These are phyloP conservation scores for Periconia sp. DNA, from an alignment of 2,329 filamentous ascomycete species.

Conservation along the genomic window DNA sequence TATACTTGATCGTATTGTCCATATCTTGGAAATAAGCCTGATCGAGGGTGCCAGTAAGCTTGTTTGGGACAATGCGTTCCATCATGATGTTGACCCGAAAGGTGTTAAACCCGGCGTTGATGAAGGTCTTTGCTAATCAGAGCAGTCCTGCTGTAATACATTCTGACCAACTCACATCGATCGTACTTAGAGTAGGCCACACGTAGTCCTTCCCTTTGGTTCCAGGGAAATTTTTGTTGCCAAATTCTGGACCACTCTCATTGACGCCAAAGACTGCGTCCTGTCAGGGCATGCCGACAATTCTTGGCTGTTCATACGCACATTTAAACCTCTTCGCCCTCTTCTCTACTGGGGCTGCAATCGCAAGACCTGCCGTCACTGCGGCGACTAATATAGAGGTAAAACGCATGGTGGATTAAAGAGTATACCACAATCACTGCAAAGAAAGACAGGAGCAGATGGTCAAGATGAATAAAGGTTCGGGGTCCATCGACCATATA, in stretches of 20 bases:
- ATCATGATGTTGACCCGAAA: constrained; percentile 49
- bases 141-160: too few species aligned
- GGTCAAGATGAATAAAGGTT: constrained; percentile 3
- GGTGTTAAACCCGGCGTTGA: constrained; percentile 2
- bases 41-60: constrained; percentile 54
- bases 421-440: constrained; percentile 12
- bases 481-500: constrained; percentile 8
- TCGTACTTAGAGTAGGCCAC: constrained; percentile 60
- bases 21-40: constrained; percentile 45
- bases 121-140: constrained; percentile 1
- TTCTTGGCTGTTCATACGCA: constrained; percentile 21
- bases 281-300: background rate
- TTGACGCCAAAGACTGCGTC: constrained; percentile 53
- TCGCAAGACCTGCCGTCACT: constrained; percentile 28
- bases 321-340: constrained; percentile 31
- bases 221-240: constrained; percentile 64
- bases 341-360: constrained; percentile 35
- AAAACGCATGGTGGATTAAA: constrained; percentile 31
- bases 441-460: constrained; percentile 12
- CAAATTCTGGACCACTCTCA: constrained; percentile 70
- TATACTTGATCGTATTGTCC: constrained; percentile 48
- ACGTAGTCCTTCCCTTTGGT: constrained; percentile 64
- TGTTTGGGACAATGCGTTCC: constrained; percentile 61
- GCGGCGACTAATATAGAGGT: constrained; percentile 33
- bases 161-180: constrained; percentile 55